Conservation (phyloP, 495 filamentous ascomycete genomes). For the Aspergillus sclerotioniger region DNA sequence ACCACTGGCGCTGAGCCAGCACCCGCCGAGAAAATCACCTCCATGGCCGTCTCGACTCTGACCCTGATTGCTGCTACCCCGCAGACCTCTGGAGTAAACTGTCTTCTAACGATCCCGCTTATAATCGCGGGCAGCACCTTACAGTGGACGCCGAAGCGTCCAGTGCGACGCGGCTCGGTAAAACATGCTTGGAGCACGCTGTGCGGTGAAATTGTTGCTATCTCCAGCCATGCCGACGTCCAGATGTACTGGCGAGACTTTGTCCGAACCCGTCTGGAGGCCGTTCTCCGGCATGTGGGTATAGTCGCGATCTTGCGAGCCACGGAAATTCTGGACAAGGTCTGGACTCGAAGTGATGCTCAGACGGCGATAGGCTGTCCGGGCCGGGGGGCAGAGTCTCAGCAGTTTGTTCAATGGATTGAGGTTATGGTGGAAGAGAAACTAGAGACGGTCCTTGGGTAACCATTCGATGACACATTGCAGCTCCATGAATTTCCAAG, state of each 20-base stretch:
- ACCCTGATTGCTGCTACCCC: neutral
- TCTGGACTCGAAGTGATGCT: neutral
- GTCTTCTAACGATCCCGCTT: neutral
- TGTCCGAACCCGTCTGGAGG: too few species aligned
- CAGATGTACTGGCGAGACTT: too few species aligned
- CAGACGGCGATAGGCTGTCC: neutral
- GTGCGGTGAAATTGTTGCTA: too few species aligned
- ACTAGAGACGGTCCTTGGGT: slow-evolving; percentile 3
- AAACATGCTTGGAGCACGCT: neutral
- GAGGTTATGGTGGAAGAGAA: slow-evolving; percentile 6
- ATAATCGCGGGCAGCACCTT: slow-evolving; percentile 3
- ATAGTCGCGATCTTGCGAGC: too few species aligned
- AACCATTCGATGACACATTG: neutral
- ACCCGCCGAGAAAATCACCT: neutral
- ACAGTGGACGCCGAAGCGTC: neutral
- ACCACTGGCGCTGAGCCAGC: neutral
- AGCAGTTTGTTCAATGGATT: slow-evolving; percentile 1
- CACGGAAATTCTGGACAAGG: slow-evolving; percentile 3
- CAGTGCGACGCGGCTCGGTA: too few species aligned
- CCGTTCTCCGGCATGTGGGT: too few species aligned
- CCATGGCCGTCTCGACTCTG: neutral
- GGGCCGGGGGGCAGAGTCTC: neutral
- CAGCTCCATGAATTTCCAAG: too few species aligned
- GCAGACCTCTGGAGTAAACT: neutral
- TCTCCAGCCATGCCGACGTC: too few species aligned